Percentiles rank a stretch among this genome's conserved stretches.
Evolutionary conservation across 2,329 filamentous ascomycete species (phyloP).

Genomic region (Apiospora kogelbergensis): DNA sequence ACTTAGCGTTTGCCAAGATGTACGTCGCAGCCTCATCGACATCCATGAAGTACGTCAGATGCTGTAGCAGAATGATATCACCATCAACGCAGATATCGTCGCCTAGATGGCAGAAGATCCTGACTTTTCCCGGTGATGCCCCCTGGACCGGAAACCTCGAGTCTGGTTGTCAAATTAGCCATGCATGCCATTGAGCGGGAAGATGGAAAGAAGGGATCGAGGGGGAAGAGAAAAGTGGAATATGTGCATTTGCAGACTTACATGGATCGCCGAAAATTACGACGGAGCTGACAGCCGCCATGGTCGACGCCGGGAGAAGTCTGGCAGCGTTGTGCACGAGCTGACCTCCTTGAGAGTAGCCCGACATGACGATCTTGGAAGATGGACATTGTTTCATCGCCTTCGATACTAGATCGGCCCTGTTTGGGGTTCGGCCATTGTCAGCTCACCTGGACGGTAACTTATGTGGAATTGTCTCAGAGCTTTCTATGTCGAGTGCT

Average conservation of each 20-base stretch:
- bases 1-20: background rate
- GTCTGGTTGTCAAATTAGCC: background rate
- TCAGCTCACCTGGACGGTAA: background rate
- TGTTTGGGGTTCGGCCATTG: background rate
- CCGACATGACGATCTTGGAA: slow-evolving; percentile 10
- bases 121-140: background rate
- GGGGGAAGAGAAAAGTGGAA: background rate
- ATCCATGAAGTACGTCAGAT: background rate
- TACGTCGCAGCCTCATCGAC: background rate
- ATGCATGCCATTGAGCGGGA: background rate
- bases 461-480: background rate
- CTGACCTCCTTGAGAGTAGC: slow-evolving; percentile 9
- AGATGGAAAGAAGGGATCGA: background rate
- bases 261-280: slow-evolving; percentile 1
- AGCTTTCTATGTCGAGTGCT: background rate
- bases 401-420: background rate
- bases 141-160: background rate
- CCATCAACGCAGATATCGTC: slow-evolving; percentile 1
- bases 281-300: background rate
- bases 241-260: background rate
- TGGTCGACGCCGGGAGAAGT: background rate
- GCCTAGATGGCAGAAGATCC: background rate
- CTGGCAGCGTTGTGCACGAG: slow-evolving; percentile 9
- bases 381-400: background rate
- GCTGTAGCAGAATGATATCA: background rate